Conservation (phyloP, 352 stramenopile genomes). For the Globisporangium uncinulatum region DNA sequence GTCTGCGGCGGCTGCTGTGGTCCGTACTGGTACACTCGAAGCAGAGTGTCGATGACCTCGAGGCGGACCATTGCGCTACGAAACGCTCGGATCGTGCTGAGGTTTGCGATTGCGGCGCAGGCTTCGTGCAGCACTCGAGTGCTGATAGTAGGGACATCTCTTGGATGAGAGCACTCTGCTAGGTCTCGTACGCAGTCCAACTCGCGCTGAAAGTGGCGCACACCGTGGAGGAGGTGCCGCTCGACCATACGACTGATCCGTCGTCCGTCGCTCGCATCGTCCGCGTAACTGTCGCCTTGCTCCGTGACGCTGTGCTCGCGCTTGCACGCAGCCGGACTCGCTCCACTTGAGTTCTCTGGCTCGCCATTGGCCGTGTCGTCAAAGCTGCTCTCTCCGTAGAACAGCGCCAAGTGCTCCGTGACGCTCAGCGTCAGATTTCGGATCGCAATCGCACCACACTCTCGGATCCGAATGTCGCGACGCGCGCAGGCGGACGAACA, state of each 20-base stretch:
- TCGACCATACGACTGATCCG: constrained; percentile 36
- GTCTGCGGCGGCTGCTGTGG: not conserved
- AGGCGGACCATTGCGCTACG: constrained; percentile 48
- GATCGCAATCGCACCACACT: constrained; percentile 51
- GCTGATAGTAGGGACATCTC: constrained; percentile 2
- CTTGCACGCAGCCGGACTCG: not conserved
- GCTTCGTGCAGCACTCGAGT: constrained; percentile 51
- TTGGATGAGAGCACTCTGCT: not conserved
- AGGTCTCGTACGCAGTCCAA: constrained; percentile 19
- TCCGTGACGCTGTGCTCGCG: not conserved
- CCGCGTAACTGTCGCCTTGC: constrained; percentile 4
- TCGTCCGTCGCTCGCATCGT: not conserved
- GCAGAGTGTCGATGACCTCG: constrained; percentile 44
- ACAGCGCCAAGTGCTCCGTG: constrained; percentile 45
- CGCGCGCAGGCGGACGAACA: constrained; percentile 23
- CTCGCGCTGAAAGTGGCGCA: constrained; percentile 55
- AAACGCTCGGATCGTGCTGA: constrained; percentile 59
- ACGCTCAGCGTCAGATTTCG: constrained; percentile 67
- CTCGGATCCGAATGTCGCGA: constrained; percentile 29
- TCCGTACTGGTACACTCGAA: constrained; percentile 29
- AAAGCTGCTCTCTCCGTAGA: constrained; percentile 31
- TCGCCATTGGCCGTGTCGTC: constrained; percentile 12
- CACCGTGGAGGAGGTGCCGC: constrained; percentile 49
- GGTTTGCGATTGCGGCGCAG: constrained; percentile 55
- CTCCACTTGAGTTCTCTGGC: constrained; percentile 2